Percentiles rank a stretch among this genome's conserved stretches.
phyloP scores from a whole-genome alignment of 441 rosid species.

The Metrosideros polymorpha region DNA sequence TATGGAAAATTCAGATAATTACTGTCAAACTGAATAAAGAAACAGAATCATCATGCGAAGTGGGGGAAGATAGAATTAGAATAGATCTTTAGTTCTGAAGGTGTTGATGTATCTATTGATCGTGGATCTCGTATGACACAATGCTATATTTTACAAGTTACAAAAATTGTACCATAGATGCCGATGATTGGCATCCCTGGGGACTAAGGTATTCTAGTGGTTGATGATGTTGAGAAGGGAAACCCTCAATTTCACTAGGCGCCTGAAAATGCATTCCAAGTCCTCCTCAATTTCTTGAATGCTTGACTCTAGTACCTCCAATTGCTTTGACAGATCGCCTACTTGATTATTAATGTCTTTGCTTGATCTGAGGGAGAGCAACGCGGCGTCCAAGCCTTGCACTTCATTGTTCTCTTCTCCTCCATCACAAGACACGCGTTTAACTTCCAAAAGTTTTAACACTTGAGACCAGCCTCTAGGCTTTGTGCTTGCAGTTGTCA shows the following conservation, averaged over 20 bases:
- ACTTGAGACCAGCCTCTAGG: slow-evolving; percentile 3
- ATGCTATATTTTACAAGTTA: background rate
- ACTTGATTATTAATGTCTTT: background rate
- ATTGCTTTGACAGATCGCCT: background rate
- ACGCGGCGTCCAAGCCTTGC: background rate
- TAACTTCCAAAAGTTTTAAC: slow-evolving; percentile 6
- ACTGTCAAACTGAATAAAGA: background rate
- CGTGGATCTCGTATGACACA: background rate
- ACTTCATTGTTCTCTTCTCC: background rate
- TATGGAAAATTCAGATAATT: background rate
- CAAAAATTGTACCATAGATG: background rate
- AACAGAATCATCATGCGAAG: background rate
- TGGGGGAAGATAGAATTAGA: background rate
- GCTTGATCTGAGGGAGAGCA: background rate
- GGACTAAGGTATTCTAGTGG: background rate
- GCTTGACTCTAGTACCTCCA: slow-evolving; percentile 7
- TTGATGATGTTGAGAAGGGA: slow-evolving; percentile 22
- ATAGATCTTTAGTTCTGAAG: background rate
- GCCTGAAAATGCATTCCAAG: slow-evolving; percentile 13
- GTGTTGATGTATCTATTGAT: background rate
- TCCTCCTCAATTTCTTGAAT: slow-evolving; percentile 12
- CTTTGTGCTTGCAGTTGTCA: slow-evolving; percentile 2
- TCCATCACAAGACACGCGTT: background rate
- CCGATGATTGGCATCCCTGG: background rate
- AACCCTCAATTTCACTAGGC: slow-evolving; percentile 13